phyloP scores from a whole-genome alignment of 805 yeast species.

The Yarrowia bubula region DNA sequence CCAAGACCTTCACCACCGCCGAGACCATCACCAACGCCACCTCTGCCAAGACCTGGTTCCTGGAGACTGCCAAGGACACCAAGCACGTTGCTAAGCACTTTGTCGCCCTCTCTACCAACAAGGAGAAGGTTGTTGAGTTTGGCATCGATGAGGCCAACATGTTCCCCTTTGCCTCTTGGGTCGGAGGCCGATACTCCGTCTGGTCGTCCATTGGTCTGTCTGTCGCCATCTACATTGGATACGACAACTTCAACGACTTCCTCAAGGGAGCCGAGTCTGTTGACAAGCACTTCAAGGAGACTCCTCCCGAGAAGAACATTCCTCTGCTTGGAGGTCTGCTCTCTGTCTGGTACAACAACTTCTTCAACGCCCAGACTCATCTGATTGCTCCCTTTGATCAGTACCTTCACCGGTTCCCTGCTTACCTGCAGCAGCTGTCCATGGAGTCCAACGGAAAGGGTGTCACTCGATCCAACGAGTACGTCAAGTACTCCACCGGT shows the following conservation, averaged over 20 bases:
- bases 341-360: conserved; percentile 98
- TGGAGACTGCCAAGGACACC: conserved; percentile 62
- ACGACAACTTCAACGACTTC: conserved; percentile 86
- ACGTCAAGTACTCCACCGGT: conserved; percentile 94
- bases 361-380: conserved; percentile 97
- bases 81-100: conserved; percentile 92
- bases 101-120: conserved; percentile 94
- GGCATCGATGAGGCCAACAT: conserved; percentile 97
- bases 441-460: conserved; percentile 99
- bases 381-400: conserved; percentile 98
- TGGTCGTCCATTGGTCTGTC: conserved; percentile 99
- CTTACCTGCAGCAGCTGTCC: conserved; percentile 95
- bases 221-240: conserved; percentile 92
- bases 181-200: conserved; percentile 99
- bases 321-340: conserved; percentile 91
- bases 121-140: conserved; percentile 83
- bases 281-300: conserved; percentile 80
- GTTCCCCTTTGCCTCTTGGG: conserved; percentile 99
- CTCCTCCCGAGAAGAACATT: conserved; percentile 88
- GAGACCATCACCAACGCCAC: conserved; percentile 96
- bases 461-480: conserved; percentile 87
- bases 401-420: conserved; percentile 98
- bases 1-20: conserved; percentile 98
- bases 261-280: conserved; percentile 97
- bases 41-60: conserved; percentile 93